Base-by-base conservation (phyloP, 495 filamentous ascomycete species). In the Sphaerosporella brunnea region DNA sequence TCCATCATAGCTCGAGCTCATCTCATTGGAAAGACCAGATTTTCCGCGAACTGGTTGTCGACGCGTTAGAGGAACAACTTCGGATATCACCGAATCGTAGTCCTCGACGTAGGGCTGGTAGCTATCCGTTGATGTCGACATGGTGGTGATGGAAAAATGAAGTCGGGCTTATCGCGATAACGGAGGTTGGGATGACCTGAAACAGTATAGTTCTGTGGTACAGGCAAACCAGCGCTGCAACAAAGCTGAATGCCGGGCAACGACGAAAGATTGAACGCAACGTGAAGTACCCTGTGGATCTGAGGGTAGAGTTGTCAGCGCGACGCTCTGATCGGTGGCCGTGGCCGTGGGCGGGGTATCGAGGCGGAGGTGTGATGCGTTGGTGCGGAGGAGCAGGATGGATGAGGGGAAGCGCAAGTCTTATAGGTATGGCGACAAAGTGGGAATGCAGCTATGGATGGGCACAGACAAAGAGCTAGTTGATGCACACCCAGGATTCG, bases 41-140 rank as follows among this genome's bases (percentile, higher is more conserved):
- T 55, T 38, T 46, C 51, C 40, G 21, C 49, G 58, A 45, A 49
- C 49, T 16, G 53, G 45, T 24, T 45, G 52, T 28, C 57, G 56
- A 10, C 57, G 37, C n/a, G 49, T 49, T 16, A 60, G 15, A 38
- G 57, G 57, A 21, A 60, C 24, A 11, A 51, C 57, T 48, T 56
- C 57, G 11, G 56, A 60, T 36, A 60, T 25, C 34, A 53, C 56
- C 4, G 57, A 60, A 45, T 60, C 51, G 57, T 56, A 60, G 41
- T 60, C 57, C 53, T 60, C 57, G 24, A 60, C 57, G 25, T 60
- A 60, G 1, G 57, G 51, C 34, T 59, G 55, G 36, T 43, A 28
- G 39, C 39, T 23, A 7, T 43, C 39, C 39, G 39, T 7, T 23
- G 24, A 4, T 10, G 39, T 7, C 24, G 39, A 28, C 24, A 28